Base-by-base conservation (phyloP, 371 early-diverging fungal species). In the Dinochytrium kinnereticum region DNA sequence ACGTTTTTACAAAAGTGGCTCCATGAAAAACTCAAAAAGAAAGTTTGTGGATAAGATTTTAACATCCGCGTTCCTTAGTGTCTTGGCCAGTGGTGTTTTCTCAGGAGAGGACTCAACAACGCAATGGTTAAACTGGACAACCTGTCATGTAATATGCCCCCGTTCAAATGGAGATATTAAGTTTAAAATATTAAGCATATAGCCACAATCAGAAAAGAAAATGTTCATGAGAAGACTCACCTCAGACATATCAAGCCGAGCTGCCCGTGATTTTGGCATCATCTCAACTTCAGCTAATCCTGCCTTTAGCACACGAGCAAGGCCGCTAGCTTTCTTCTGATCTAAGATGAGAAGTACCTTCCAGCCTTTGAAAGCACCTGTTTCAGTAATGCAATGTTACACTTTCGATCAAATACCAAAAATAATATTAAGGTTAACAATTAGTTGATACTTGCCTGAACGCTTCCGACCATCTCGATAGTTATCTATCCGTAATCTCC, bases 321-420 rank as follows among this genome's bases (percentile, higher is more conserved):
- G 59, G 1, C 30, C 30, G 10, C 5, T 28, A 3, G 40, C 24
- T 40, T 53, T 24, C 7, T 21, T 17, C 10, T n/a, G 24, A 15
- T 28, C 26, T 61, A 70, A 59, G 21, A 70, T 33, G n/a, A 70
- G 44, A 24, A 70, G 61, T 5, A 70, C 70, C 26, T 13, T 39
- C 70, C 70, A 70, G 34, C 57, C 30, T 28, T 59, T 40, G 33
- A 70, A 70, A 26, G 34, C 26, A 24, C 70, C 70, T 70, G 61
- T 10, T n/a, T n/a, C n/a, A n/a, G n/a, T n/a, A n/a, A n/a, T n/a
- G n/a, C n/a, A n/a, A n/a, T n/a, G n/a, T n/a, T n/a, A n/a, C n/a
- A n/a, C n/a, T n/a, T n/a, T n/a, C n/a, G n/a, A n/a, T n/a, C n/a
- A n/a, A n/a, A n/a, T n/a, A n/a, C n/a, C n/a, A n/a, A n/a, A n/a